phyloP scores from a whole-genome alignment of 441 rosid genomes.

The Syzygium malaccense region DNA sequence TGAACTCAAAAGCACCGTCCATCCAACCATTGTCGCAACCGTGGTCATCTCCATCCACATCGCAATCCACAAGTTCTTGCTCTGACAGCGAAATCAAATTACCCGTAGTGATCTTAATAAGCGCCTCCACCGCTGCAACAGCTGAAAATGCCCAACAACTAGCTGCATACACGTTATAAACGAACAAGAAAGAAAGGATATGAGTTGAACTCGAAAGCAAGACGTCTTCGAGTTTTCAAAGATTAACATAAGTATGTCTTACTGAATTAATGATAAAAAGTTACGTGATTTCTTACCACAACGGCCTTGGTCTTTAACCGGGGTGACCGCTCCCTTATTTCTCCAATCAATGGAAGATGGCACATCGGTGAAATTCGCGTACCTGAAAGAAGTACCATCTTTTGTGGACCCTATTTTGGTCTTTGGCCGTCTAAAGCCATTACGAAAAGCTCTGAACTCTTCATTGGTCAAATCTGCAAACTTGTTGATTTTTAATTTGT shows the following conservation, averaged over 20 bases:
- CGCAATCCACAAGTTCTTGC: constrained; percentile 23
- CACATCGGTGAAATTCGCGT: neutral
- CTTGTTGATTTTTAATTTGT: neutral
- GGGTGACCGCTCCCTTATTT: neutral
- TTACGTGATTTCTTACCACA: neutral
- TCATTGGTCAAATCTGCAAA: neutral
- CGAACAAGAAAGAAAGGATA: neutral
- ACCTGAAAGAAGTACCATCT: neutral
- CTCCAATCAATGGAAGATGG: neutral
- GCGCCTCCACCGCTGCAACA: constrained; percentile 21
- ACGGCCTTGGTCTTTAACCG: neutral
- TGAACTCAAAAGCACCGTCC: constrained; percentile 18
- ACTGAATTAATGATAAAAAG: neutral
- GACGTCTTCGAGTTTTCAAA: neutral
- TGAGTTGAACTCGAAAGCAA: neutral
- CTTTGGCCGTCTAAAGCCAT: neutral
- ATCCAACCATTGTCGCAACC: constrained; percentile 23
- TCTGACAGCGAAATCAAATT: constrained; percentile 14
- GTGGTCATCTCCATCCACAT: constrained; percentile 8
- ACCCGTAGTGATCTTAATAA: constrained; percentile 6
- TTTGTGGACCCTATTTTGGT: neutral
- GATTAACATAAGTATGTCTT: neutral
- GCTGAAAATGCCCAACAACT: constrained; percentile 24
- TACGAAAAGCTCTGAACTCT: neutral
- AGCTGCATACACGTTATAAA: neutral